A percentile compares a stretch with the other conserved stretches of the same genome.
Conservation (phyloP, 129 eudicot species). For the Flaveria robusta region DNA sequence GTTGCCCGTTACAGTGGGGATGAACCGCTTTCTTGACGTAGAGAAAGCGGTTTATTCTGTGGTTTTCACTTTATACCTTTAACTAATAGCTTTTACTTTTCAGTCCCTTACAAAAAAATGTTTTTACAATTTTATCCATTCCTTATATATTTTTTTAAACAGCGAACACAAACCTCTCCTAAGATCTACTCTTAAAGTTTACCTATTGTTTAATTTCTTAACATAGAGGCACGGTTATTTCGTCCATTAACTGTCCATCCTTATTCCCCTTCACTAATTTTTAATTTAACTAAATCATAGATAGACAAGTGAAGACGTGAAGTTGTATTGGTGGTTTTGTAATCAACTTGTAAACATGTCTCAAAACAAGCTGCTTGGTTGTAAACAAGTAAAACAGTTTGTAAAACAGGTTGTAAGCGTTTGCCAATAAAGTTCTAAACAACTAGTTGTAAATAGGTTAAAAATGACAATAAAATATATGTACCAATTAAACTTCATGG, state of each 20-base stretch:
- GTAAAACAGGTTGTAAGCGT: neutral
- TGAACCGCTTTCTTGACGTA: conserved; percentile 19
- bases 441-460: no score
- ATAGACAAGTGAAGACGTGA: no score
- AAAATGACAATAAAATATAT: no score
- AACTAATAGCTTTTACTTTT: neutral
- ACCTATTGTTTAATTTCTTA: no score
- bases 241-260: no score
- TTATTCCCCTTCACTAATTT: no score
- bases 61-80: neutral
- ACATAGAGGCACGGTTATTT: no score
- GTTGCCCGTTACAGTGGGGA: conserved; percentile 18
- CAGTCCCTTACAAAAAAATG: neutral
- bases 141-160: neutral
- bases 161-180: no score
- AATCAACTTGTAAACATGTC: neutral
- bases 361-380: neutral
- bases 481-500: no score
- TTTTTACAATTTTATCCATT: neutral
- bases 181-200: no score
- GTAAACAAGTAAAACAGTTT: neutral
- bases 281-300: no score
- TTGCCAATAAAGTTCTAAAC: no score
- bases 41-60: neutral
- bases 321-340: neutral